Base-by-base conservation (phyloP, 768 basidiomycete species). In the Amanita subjunquillea region DNA sequence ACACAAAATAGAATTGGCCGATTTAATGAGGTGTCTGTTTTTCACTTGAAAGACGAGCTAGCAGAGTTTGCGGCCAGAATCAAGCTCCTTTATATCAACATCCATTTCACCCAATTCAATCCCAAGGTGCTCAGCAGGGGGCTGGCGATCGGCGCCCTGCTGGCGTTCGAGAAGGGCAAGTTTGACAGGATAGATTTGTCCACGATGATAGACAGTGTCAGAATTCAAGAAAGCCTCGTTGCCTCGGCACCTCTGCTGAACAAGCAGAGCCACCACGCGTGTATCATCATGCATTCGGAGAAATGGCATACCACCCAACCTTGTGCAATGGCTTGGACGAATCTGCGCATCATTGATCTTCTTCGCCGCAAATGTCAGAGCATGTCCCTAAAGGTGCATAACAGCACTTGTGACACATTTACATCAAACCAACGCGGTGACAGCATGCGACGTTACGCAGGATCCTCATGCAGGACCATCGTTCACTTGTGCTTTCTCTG, bases 21-120 rank as follows among this genome's bases (percentile, higher is more conserved):
- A 75, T 58, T 66, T 70, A 46, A 61, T 71, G 25, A 71, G 72
- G 7, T 70, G 66, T 40, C 68, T 75, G 51, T 75, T 73, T 72
- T 75, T 59, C 68, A 73, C 56, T 57, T 72, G 56, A 72, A 72
- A 58, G 56, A 66, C 39, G 67, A 72, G 51, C 63, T 73, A 23
- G 66, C 62, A 34, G 65, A 68, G 50, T 73, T 75, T 55, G 65
- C 67, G 6, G 46, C 54, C 17, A 66, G 72, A 9, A 61, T 72
- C 43, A 69, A 66, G 55, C 61, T 67, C 39, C 63, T 69, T 43
- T 51, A 65, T 25, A 58, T 73, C 52, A 67, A 66, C 44, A 62
- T 73, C 48, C 65, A 72, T 52, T 56, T 73, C n/a, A 68, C 70
- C 1, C 69, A 71, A 55, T 67, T 62, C 38, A 73, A 80, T 51